Conservation (phyloP, 2,329 filamentous ascomycete genomes). For the Macrophomina tecta region DNA sequence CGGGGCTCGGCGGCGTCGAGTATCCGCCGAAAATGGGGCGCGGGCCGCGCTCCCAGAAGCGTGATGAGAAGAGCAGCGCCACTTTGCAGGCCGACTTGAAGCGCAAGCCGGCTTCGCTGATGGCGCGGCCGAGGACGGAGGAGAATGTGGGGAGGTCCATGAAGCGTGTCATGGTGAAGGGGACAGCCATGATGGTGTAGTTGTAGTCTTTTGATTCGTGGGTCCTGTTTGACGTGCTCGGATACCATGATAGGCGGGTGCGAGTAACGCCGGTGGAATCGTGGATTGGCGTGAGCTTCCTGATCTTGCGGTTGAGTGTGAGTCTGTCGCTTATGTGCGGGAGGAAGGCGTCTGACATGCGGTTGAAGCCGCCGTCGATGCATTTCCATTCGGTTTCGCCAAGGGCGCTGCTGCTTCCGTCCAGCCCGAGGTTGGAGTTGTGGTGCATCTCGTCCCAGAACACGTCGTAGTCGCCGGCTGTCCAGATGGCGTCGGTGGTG, state of each 20-base stretch:
- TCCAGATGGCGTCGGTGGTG: conserved; percentile 18
- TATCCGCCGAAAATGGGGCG: conserved; percentile 17
- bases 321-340: conserved; percentile 8
- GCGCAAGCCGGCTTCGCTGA: conserved; percentile 10
- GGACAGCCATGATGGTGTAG: conserved; percentile 16
- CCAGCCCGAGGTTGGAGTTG: conserved; percentile 20
- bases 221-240: not conserved
- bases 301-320: conserved; percentile 3
- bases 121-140: not conserved
- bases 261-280: not conserved
- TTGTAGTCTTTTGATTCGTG: conserved; percentile 4
- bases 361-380: conserved; percentile 19
- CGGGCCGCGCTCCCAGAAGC: conserved; percentile 1
- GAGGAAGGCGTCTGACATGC: conserved; percentile 9
- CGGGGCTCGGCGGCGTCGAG: not conserved
- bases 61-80: conserved; percentile 4
- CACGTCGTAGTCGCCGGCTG: conserved; percentile 17
- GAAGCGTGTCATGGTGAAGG: conserved; percentile 21
- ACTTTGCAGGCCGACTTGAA: conserved; percentile 21
- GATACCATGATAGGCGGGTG: conserved; percentile 16
- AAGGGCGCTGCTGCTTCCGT: not conserved
- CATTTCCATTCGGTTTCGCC: conserved; percentile 7
- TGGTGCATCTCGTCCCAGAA: conserved; percentile 21
- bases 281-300: not conserved
- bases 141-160: conserved; percentile 14